A percentile compares a stretch with the other conserved stretches of the same genome.
Conservation (phyloP, 2,329 filamentous ascomycete genomes). For the Macrophomina pseudophaseolina region DNA sequence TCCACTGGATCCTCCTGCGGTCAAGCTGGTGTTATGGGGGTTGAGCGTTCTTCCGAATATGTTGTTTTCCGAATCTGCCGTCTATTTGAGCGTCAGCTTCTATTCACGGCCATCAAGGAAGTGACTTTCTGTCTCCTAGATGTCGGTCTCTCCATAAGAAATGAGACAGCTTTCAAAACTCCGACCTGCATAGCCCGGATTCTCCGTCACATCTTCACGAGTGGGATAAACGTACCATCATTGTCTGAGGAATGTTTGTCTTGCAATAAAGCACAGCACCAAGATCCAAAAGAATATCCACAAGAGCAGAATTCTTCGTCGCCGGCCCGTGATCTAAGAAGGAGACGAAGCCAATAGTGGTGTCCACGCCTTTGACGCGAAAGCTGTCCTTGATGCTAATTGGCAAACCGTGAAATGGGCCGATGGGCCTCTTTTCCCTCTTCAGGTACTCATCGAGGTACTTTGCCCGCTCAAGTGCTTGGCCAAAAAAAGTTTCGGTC, state of each 20-base stretch:
- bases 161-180: too few species aligned
- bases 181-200: too few species aligned
- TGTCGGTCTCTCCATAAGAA: too few species aligned
- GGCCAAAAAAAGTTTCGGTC: slow-evolving; percentile 47
- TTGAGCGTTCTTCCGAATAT: slow-evolving; percentile 60
- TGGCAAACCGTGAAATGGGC: slow-evolving; percentile 56
- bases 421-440: slow-evolving; percentile 44
- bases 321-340: slow-evolving; percentile 40
- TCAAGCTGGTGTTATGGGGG: slow-evolving; percentile 58
- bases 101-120: neutral
- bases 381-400: slow-evolving; percentile 59
- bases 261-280: slow-evolving; percentile 59
- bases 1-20: slow-evolving; percentile 59
- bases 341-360: slow-evolving; percentile 55
- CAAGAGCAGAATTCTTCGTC: slow-evolving; percentile 32
- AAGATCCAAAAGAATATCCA: slow-evolving; percentile 45
- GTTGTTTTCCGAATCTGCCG: slow-evolving; percentile 56
- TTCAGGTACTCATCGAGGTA: slow-evolving; percentile 39
- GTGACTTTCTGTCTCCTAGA: neutral
- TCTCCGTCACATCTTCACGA: too few species aligned
- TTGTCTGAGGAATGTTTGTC: slow-evolving; percentile 60
- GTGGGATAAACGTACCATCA: slow-evolving; percentile 51
- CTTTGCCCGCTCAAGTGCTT: slow-evolving; percentile 40
- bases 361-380: slow-evolving; percentile 52
- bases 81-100: neutral